phyloP scores from a whole-genome alignment of 129 eudicot genomes.

The Cynara cardunculus region DNA sequence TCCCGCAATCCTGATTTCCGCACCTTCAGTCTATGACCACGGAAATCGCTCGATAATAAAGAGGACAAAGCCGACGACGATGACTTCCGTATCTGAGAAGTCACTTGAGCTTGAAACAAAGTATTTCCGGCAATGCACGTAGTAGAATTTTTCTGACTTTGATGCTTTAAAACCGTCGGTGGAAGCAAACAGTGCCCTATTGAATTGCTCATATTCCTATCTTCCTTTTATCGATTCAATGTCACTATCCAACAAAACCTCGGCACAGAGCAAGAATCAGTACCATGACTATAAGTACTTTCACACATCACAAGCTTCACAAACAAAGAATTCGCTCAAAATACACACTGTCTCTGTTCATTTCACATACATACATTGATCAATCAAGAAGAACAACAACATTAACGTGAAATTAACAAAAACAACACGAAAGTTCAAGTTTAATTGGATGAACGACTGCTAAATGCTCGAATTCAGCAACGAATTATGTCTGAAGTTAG shows the following conservation, averaged over 20 bases:
- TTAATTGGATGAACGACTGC: not conserved
- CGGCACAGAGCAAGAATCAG: constrained; percentile 28
- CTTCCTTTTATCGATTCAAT: constrained; percentile 17
- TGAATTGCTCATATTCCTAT: constrained; percentile 61
- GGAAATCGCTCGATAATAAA: constrained; percentile 49
- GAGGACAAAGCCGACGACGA: constrained; percentile 23
- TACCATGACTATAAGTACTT: constrained; percentile 2
- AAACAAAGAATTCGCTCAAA: not conserved
- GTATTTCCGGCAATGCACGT: constrained; percentile 47
- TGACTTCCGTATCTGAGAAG: constrained; percentile 47
- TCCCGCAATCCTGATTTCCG: constrained; percentile 23
- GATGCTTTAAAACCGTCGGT: constrained; percentile 49
- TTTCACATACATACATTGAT: not conserved
- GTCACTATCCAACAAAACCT: constrained; percentile 33
- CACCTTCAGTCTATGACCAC: constrained; percentile 38
- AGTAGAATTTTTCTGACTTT: constrained; percentile 40
- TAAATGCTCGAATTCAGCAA: not conserved
- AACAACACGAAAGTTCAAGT: not conserved
- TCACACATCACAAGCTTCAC: not conserved
- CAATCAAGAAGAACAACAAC: not conserved
- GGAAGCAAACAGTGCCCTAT: constrained; percentile 63
- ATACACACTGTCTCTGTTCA: not conserved
- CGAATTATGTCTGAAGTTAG: not conserved
- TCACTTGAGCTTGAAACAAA: constrained; percentile 56
- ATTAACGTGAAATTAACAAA: not conserved